These are phyloP conservation scores for Clarireedia hainanense DNA, from an alignment of 2,329 filamentous ascomycete genomes.

Conservation along the genomic window DNA sequence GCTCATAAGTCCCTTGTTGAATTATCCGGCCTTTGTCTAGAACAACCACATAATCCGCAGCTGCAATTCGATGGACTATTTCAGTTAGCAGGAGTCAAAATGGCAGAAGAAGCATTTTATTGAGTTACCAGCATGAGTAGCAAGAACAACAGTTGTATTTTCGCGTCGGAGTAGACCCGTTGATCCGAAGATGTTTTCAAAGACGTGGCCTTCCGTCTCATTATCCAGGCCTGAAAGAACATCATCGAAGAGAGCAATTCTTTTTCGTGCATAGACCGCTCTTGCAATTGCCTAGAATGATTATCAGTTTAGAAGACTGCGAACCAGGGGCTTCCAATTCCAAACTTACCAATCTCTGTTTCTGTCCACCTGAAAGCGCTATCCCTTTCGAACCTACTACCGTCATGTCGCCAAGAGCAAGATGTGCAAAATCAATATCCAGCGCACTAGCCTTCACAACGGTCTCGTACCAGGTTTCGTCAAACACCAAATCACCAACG, in stretches of 20 bases:
- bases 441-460: conserved; percentile 19
- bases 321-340: neutral
- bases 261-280: conserved; percentile 15
- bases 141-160: conserved; percentile 31
- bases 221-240: conserved; percentile 21
- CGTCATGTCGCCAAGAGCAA: conserved; percentile 25
- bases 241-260: conserved; percentile 21
- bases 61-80: conserved; percentile 29
- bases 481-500: conserved; percentile 11
- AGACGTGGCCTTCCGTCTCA: conserved; percentile 14
- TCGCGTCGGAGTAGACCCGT: conserved; percentile 15
- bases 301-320: conserved; percentile 3
- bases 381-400: conserved; percentile 27
- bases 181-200: conserved; percentile 12
- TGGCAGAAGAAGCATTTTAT: too few species aligned
- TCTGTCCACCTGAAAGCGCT: conserved; percentile 24
- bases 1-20: conserved; percentile 30
- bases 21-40: conserved; percentile 26
- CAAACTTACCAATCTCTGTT: conserved; percentile 15
- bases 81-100: too few species aligned
- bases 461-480: conserved; percentile 21
- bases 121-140: conserved; percentile 9
- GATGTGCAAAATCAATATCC: conserved; percentile 14
- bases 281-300: conserved; percentile 31
- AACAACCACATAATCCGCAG: conserved; percentile 36